Conservation (phyloP, 257 asterid genomes). For the Solanum verrucosum region DNA sequence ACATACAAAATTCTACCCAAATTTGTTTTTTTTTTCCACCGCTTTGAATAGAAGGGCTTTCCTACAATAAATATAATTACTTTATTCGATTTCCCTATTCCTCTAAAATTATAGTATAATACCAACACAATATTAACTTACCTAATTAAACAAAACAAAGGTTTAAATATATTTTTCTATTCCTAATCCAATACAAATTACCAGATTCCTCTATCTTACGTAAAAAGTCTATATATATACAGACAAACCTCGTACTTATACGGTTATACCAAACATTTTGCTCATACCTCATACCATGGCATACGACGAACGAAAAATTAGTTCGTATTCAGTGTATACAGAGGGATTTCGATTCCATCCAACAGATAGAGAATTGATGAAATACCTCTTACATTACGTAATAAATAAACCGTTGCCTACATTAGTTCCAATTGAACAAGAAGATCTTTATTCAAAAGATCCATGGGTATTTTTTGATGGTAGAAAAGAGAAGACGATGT, state of each 20-base stretch:
- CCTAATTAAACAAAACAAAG: neutral
- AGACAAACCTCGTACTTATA: neutral
- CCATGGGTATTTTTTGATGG: neutral
- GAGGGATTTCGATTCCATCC: neutral
- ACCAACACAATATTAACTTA: no score
- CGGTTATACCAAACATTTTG: no score
- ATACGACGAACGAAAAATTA: neutral
- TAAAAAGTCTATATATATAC: no score
- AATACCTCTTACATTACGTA: neutral
- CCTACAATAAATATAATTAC: neutral
- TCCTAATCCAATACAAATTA: neutral
- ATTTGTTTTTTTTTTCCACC: neutral
- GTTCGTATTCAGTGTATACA: neutral
- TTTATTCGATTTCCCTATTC: neutral
- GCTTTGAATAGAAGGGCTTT: no score
- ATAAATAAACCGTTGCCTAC: neutral
- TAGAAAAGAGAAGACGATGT: neutral
- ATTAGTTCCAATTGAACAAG: neutral
- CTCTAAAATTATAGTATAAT: neutral
- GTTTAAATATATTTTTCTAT: no score
- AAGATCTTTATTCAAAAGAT: neutral
- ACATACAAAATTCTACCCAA: neutral
- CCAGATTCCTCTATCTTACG: neutral
- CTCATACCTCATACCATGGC: no score
- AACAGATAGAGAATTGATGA: neutral